Evolutionary conservation across 106 monocot species (phyloP).

Genomic region (Ottelia alismoides): DNA sequence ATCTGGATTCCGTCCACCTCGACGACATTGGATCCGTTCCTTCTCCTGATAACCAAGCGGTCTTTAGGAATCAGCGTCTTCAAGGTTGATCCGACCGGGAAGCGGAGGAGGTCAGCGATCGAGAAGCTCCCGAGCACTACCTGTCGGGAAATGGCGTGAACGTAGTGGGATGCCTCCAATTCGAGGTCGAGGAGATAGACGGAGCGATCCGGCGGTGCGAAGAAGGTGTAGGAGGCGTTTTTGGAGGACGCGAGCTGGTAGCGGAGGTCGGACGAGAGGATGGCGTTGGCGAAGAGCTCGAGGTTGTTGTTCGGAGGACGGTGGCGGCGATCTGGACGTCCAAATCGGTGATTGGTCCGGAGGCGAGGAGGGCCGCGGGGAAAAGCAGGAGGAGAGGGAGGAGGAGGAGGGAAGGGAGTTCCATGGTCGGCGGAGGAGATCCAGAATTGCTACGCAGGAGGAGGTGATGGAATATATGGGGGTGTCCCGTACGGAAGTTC

Average conservation of each 20-base stretch:
- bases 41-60: background rate
- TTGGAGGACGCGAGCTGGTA: slow-evolving; percentile 1
- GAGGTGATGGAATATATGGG: too few species aligned
- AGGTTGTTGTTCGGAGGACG: too few species aligned
- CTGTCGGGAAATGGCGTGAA: slow-evolving; percentile 1
- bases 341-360: too few species aligned
- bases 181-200: slow-evolving; percentile 3
- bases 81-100: background rate
- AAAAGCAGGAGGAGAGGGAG: too few species aligned
- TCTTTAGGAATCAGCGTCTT: background rate
- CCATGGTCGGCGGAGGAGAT: too few species aligned
- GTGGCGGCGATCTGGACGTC: too few species aligned
- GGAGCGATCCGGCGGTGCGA: background rate
- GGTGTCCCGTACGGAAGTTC: too few species aligned
- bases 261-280: slow-evolving; percentile 5
- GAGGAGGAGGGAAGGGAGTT: too few species aligned
- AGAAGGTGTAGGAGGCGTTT: slow-evolving; percentile 1
- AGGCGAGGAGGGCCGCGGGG: too few species aligned
- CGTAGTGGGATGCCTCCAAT: background rate
- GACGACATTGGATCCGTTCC: slow-evolving; percentile 5
- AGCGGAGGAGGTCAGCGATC: background rate
- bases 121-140: background rate
- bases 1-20: background rate
- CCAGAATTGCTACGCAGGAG: too few species aligned
- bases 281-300: slow-evolving; percentile 10